Conservation (phyloP, 495 filamentous ascomycete genomes). For the Saxophila tyrrhenica region DNA sequence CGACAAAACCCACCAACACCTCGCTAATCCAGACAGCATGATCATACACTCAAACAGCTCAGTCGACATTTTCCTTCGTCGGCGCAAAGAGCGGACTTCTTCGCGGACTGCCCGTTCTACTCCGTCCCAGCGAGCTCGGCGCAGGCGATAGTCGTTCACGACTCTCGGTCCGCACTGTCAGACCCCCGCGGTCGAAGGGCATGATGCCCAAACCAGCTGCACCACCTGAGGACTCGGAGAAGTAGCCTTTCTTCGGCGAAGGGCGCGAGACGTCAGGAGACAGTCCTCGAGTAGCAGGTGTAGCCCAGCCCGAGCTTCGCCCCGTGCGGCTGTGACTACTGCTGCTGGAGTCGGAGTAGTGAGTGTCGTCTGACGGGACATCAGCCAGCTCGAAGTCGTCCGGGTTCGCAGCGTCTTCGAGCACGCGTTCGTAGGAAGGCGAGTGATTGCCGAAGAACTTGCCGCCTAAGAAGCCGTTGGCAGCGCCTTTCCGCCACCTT, state of each 20-base stretch:
- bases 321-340: constrained; percentile 42
- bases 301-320: constrained; percentile 50
- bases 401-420: constrained; percentile 53
- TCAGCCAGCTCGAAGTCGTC: constrained; percentile 55
- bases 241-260: constrained; percentile 11
- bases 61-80: constrained; percentile 31
- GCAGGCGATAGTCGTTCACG: constrained; percentile 51
- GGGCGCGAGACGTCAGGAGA: constrained; percentile 15
- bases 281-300: constrained; percentile 37
- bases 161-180: constrained; percentile 71
- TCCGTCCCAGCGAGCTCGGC: constrained; percentile 41
- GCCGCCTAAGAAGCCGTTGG: constrained; percentile 32
- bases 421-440: constrained; percentile 65
- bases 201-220: constrained; percentile 32
- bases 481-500: constrained; percentile 24
- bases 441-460: constrained; percentile 42
- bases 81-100: constrained; percentile 53
- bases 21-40: constrained; percentile 8
- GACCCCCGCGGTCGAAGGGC: constrained; percentile 57
- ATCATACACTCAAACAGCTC: constrained; percentile 1
- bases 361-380: constrained; percentile 42
- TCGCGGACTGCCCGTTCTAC: constrained; percentile 53
- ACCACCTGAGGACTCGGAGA: constrained; percentile 22
- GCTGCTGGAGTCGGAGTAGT: constrained; percentile 40
- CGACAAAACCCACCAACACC: constrained; percentile 7